Evolutionary conservation across 2,329 filamentous ascomycete genomes (phyloP).

Genomic region (Neofusicoccum sp.): DNA sequence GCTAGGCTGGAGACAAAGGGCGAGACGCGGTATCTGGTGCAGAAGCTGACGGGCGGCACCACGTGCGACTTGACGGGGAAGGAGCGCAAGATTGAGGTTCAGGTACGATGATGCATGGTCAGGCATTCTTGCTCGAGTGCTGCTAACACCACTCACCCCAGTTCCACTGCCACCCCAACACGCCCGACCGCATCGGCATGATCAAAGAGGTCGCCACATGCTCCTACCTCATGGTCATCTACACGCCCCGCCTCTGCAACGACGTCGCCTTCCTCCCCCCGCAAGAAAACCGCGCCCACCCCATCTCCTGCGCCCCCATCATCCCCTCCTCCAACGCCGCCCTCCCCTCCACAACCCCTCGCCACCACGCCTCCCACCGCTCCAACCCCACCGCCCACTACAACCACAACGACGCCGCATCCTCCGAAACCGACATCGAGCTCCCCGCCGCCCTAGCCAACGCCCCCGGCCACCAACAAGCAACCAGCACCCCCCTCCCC

Average conservation of each 20-base stretch:
- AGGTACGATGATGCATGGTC: constrained; percentile 41
- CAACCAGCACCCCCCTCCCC: constrained; percentile 37
- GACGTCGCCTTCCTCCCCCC: constrained; percentile 85
- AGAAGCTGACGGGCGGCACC: constrained; percentile 75
- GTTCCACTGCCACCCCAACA: constrained; percentile 75
- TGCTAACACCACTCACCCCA: constrained; percentile 27
- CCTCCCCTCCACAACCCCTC: constrained; percentile 41
- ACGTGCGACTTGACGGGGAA: constrained; percentile 82
- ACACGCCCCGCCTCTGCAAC: constrained; percentile 82
- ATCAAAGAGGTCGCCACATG: constrained; percentile 93
- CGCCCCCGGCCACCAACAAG: constrained; percentile 22
- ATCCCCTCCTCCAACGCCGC: constrained; percentile 54
- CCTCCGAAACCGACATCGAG: background rate
- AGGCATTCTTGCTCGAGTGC: no score
- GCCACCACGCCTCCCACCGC: no score
- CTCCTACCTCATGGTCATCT: constrained; percentile 88
- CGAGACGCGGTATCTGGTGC: constrained; percentile 81
- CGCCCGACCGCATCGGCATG: constrained; percentile 76
- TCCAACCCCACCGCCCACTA: background rate
- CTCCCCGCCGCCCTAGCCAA: constrained; percentile 23
- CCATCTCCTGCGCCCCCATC: constrained; percentile 74
- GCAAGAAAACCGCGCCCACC: constrained; percentile 70
- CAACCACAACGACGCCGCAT: background rate
- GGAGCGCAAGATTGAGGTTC: constrained; percentile 79
- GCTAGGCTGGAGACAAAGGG: constrained; percentile 77